These are phyloP conservation scores for Leucogyrophana mollusca DNA, from an alignment of 768 basidiomycete genomes.

Conservation along the genomic window DNA sequence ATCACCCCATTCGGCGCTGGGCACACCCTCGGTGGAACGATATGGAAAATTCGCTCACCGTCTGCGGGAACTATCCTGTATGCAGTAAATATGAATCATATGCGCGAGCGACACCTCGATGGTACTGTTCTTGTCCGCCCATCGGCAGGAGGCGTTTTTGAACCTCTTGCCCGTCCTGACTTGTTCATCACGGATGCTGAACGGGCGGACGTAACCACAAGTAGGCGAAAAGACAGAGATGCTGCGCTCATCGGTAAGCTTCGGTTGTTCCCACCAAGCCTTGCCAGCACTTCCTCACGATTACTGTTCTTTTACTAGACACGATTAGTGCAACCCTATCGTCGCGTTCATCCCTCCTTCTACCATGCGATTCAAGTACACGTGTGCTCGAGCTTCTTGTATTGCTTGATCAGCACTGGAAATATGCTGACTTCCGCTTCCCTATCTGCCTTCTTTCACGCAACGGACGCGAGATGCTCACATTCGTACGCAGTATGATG, in stretches of 20 bases:
- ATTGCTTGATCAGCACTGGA: slow-evolving; percentile 96
- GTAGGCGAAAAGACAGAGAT: slow-evolving; percentile 88
- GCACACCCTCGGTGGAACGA: slow-evolving; percentile 92
- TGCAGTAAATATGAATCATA: slow-evolving; percentile 94
- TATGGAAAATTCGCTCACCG: slow-evolving; percentile 99
- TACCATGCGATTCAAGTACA: slow-evolving; percentile 93
- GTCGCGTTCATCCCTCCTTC: slow-evolving; percentile 75
- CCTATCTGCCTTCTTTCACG: slow-evolving; percentile 94
- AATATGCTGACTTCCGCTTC: slow-evolving; percentile 75
- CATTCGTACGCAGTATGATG: slow-evolving; percentile 95
- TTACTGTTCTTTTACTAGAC: slow-evolving; percentile 46
- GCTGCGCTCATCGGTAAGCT: slow-evolving; percentile 77
- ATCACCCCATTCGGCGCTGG: slow-evolving; percentile 96
- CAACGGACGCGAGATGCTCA: slow-evolving; percentile 90
- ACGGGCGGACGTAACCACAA: slow-evolving; percentile 76
- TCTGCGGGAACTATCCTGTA: slow-evolving; percentile 95
- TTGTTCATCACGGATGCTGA: slow-evolving; percentile 93
- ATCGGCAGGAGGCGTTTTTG: slow-evolving; percentile 76
- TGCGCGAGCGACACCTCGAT: slow-evolving; percentile 92
- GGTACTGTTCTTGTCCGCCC: slow-evolving; percentile 84
- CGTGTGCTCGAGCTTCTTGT: slow-evolving; percentile 96
- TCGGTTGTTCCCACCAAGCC: slow-evolving; percentile 5
- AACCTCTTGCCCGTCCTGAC: slow-evolving; percentile 86
- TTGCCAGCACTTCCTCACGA: not conserved
- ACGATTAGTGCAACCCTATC: slow-evolving; percentile 85